phyloP scores from a whole-genome alignment of 345 rosid species.

The Tarenaya hassleriana region DNA sequence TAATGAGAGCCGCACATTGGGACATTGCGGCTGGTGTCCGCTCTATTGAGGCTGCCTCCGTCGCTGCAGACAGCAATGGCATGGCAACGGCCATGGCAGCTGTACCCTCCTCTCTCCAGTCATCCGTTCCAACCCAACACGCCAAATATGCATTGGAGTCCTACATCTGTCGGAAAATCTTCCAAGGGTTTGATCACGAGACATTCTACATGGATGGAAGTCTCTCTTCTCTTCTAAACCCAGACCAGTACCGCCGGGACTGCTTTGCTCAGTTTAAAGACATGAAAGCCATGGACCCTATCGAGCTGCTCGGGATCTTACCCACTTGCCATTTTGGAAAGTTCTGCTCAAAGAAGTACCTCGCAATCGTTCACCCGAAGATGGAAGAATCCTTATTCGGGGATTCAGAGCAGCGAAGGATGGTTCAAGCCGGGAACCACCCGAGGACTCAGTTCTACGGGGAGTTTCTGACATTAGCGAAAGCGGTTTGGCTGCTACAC shows the following conservation, averaged over 20 bases:
- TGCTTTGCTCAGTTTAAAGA: conserved; percentile 81
- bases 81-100: conserved; percentile 23
- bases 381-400: conserved; percentile 97
- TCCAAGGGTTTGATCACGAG: conserved; percentile 88
- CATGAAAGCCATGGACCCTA: conserved; percentile 93
- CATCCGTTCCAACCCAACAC: conserved; percentile 53
- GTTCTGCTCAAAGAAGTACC: conserved; percentile 77
- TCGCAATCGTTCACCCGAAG: conserved; percentile 76
- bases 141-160: conserved; percentile 86
- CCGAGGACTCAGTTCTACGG: conserved; percentile 80
- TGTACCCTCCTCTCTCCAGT: conserved; percentile 42
- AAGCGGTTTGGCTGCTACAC: conserved; percentile 89
- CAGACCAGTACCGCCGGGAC: conserved; percentile 69
- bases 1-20: conserved; percentile 90
- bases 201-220: conserved; percentile 91
- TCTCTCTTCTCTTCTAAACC: conserved; percentile 72
- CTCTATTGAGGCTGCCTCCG: conserved; percentile 74
- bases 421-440: conserved; percentile 62
- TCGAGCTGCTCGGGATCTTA: conserved; percentile 77
- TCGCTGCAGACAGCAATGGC: conserved; percentile 18
- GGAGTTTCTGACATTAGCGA: conserved; percentile 72
- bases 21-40: conserved; percentile 90
- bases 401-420: conserved; percentile 57
- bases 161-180: conserved; percentile 62
- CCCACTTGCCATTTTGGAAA: conserved; percentile 87